Base-by-base conservation (phyloP, 768 basidiomycete species). In the Mycena galopus region DNA sequence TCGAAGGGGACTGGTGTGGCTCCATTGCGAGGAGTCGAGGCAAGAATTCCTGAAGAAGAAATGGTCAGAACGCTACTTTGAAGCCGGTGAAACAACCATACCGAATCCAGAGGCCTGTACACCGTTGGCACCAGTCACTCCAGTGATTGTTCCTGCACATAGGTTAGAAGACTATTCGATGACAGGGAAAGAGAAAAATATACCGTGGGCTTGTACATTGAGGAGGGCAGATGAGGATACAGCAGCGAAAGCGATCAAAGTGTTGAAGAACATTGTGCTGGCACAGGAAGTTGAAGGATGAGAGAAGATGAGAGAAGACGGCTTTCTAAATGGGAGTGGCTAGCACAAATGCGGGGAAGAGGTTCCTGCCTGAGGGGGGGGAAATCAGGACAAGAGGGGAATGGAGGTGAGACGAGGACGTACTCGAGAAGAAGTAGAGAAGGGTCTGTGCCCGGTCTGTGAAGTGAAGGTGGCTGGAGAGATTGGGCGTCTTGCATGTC, bases 181-280 rank as follows among this genome's bases (percentile, higher is more conserved):
- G 23, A 12, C 5, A 39, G 16, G 23, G n/a, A 27, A 25, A 59
- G 23, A 8, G 8, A 59, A 16, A 17, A 17, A 59, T 33, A 8
- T n/a, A 23, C 74, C 74, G 61, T 75, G 74, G 14, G 71, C 70
- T 29, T 72, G 62, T 16, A 50, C 74, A 60, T 65, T 65, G 29
- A 73, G 25, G 51, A 73, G 55, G 11, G 51, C 19, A 21, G 62
- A 63, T 11, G 65, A 71, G 33, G 65, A 71, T 37, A 69, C 23
- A 35, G 70, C 58, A 37, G 57, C 47, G 32, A 72, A 37, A 32
- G 63, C 63, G 39, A 72, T 17, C 29, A 75, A 39, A 65, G 71
- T 66, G 58, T 69, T 72, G 65, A 69, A 75, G 58, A 72, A 75
- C 74, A 75, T 75, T 27, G 74, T 69, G 27, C 65, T 71, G 11